Evolutionary conservation across 129 eudicot genomes (phyloP), one percentile per base, ranked within the genome.

Genomic region (Flaveria linearis): DNA sequence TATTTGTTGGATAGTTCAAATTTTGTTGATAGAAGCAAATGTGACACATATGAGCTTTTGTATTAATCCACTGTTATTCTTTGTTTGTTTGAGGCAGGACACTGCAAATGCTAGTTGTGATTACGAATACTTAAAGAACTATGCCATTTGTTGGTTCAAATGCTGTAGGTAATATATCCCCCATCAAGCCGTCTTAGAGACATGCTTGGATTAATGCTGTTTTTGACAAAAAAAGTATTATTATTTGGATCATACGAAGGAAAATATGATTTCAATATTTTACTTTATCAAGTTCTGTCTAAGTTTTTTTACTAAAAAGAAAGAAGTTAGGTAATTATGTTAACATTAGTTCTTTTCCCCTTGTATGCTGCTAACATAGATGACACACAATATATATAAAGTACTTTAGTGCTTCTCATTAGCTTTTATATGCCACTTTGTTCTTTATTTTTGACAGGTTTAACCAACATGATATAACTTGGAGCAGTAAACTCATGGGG

Each of bases 401-500:
- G 9, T 33, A 65, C 63, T 50, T 76, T 18, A 33, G 47, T 46
- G 30, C 49, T 46, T 64, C 72, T 64, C 72, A 49, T 7, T 17
- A 47, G 79, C 47, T 62, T 0, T n/a, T 28, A 61, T 47, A 61
- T n/a, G n/a, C 75, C 25, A 33, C 23, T 36, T 57, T 55, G 30
- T 63, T 47, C 68, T 63, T 60, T 51, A 15, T 84, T 39, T 64
- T 30, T 69, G 73, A 36, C 7, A 90, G 98, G 96, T 16, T 46
- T 86, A 15, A 22, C 90, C 20, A 15, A 81, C 78, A 77, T 88
- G 89, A 96, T 93, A 57, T 93, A 83, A 67, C 98, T 95, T 66
- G 96, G 98, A 74, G 98, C 96, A 20, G 92, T 90, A 42, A 96
- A 93, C 74, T 88, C 98, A 78, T 80, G 98, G 43, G 98, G 86